Percentiles rank a stretch among this genome's conserved stretches.
These are phyloP conservation scores for Hypomontagnella monticulosa DNA, from an alignment of 495 filamentous ascomycete genomes.

Conservation along the genomic window DNA sequence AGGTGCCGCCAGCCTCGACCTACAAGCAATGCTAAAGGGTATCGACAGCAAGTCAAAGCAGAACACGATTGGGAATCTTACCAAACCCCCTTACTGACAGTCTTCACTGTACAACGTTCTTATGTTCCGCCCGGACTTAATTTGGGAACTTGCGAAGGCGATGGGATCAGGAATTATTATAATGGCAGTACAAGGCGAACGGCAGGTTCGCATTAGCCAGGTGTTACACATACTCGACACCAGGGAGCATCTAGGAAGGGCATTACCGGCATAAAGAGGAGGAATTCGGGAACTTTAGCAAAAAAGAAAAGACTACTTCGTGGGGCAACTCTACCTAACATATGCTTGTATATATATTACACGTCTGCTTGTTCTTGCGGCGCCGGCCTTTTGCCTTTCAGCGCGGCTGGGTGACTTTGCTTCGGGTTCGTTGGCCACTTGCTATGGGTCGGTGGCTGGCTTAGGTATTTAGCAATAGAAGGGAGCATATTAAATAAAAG, in stretches of 20 bases:
- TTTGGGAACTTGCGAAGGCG: not conserved
- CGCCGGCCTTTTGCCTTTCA: slow-evolving; percentile 21
- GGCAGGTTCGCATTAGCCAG: slow-evolving; percentile 1
- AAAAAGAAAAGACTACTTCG: slow-evolving; percentile 13
- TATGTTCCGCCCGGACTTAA: slow-evolving; percentile 25
- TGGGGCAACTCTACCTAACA: slow-evolving; percentile 40
- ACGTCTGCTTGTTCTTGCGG: slow-evolving; percentile 17
- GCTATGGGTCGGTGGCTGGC: not conserved
- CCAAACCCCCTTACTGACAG: slow-evolving; percentile 56
- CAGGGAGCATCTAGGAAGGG: slow-evolving; percentile 17
- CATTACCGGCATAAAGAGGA: slow-evolving; percentile 20
- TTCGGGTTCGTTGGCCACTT: slow-evolving; percentile 6
- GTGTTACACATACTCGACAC: slow-evolving; percentile 28
- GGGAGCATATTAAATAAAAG: slow-evolving; percentile 26
- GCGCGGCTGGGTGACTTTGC: slow-evolving; percentile 14
- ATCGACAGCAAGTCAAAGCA: slow-evolving; percentile 58
- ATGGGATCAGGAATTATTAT: slow-evolving; percentile 6
- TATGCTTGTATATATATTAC: slow-evolving; percentile 41
- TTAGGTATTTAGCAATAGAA: slow-evolving; percentile 25
- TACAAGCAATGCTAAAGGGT: slow-evolving; percentile 56
- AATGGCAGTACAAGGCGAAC: slow-evolving; percentile 19
- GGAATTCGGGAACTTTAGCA: slow-evolving; percentile 24
- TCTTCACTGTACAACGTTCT: slow-evolving; percentile 24
- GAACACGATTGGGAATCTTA: slow-evolving; percentile 51
- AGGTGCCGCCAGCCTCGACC: slow-evolving; percentile 51